Evolutionary conservation across 139 green algal species (phyloP).

Genomic region (Volvox africanus): DNA sequence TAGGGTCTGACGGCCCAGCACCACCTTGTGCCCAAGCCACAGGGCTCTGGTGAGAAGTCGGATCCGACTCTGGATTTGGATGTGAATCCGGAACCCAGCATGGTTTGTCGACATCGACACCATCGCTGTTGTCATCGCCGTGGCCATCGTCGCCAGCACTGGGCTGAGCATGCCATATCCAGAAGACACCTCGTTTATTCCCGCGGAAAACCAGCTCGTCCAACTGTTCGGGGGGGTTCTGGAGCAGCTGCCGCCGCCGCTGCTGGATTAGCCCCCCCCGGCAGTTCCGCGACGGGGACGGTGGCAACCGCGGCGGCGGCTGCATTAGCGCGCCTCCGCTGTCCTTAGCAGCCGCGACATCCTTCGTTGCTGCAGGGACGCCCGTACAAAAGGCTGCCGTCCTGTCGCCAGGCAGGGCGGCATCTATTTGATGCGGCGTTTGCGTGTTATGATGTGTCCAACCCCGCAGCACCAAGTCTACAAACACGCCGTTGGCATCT

Average conservation of each 20-base stretch:
- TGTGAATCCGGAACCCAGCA: background rate
- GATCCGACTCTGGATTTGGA: background rate
- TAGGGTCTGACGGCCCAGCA: too few species aligned
- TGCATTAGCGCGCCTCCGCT: too few species aligned
- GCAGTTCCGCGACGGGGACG: background rate
- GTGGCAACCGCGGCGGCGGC: background rate
- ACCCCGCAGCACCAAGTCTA: background rate
- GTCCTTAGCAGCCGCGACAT: too few species aligned
- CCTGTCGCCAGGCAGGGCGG: too few species aligned
- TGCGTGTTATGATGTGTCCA: background rate
- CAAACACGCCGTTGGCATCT: background rate
- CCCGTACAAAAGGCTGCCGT: too few species aligned
- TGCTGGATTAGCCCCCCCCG: background rate
- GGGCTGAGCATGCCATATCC: conserved; percentile 2
- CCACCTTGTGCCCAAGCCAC: too few species aligned
- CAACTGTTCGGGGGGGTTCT: background rate
- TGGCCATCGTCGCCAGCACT: background rate
- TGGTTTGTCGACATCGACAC: background rate
- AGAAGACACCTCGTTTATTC: background rate
- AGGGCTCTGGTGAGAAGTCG: background rate
- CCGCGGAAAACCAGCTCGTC: background rate
- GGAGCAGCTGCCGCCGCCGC: background rate
- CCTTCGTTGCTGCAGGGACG: too few species aligned
- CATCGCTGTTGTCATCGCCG: background rate
- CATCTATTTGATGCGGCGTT: background rate